Evolutionary conservation across 768 basidiomycete species (phyloP).

Genomic region (Leucocoprinus sp.): DNA sequence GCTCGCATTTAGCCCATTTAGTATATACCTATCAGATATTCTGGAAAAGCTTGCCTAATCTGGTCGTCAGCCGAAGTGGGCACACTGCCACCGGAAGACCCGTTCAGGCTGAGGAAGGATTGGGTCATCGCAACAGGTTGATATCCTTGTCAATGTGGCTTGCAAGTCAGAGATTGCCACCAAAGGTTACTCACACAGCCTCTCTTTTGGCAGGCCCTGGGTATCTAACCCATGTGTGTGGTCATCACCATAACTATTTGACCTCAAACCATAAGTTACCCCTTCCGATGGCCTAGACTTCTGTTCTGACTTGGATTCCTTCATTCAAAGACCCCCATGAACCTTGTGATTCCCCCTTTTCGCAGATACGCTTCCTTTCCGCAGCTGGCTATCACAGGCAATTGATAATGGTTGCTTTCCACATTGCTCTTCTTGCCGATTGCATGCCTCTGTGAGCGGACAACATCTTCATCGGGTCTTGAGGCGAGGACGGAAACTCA

Average conservation of each 20-base stretch:
- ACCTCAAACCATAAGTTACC: slow-evolving; percentile 6
- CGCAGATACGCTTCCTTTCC: slow-evolving; percentile 9
- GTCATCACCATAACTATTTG: slow-evolving; percentile 5
- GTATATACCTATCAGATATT: background rate
- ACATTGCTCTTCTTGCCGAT: slow-evolving; percentile 10
- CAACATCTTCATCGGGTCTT: slow-evolving; percentile 4
- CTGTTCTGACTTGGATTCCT: slow-evolving; percentile 2
- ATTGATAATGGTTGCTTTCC: slow-evolving; percentile 7
- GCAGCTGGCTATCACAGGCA: slow-evolving; percentile 7
- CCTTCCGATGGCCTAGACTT: slow-evolving; percentile 11
- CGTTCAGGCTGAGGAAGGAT: background rate
- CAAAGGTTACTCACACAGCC: slow-evolving; percentile 7
- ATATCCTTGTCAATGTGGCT: slow-evolving; percentile 10
- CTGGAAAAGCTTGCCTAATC: background rate
- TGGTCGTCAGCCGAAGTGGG: slow-evolving; percentile 1
- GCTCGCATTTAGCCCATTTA: slow-evolving; percentile 6
- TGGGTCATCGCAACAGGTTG: slow-evolving; percentile 2
- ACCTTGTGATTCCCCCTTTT: slow-evolving; percentile 1
- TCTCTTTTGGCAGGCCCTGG: slow-evolving; percentile 2
- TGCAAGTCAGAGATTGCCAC: slow-evolving; percentile 2
- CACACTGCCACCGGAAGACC: background rate
- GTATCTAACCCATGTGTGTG: slow-evolving; percentile 8
- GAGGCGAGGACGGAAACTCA: slow-evolving; percentile 1
- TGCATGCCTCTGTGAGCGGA: background rate
- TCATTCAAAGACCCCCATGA: background rate